Conservation (phyloP, 495 filamentous ascomycete species). For the Xylaria intraflava region DNA sequence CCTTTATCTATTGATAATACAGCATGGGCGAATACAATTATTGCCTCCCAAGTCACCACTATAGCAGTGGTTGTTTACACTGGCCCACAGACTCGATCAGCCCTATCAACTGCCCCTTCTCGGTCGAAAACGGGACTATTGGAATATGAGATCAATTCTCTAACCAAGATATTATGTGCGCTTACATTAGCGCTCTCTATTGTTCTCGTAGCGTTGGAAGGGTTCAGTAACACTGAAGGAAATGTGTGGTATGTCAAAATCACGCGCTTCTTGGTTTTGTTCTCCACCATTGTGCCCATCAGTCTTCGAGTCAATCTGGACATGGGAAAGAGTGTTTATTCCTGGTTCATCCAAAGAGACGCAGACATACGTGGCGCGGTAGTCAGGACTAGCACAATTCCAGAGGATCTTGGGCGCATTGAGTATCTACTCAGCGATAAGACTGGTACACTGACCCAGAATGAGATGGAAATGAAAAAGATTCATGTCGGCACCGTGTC, state of each 20-base stretch:
- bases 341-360: slow-evolving; percentile 90
- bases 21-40: slow-evolving; percentile 96
- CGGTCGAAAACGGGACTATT: slow-evolving; percentile 88
- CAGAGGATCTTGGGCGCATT: slow-evolving; percentile 90
- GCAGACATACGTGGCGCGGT: slow-evolving; percentile 84
- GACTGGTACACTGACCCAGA: slow-evolving; percentile 94
- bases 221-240: slow-evolving; percentile 59
- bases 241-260: slow-evolving; percentile 88
- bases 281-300: slow-evolving; percentile 97
- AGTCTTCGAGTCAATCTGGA: slow-evolving; percentile 93
- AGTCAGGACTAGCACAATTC: slow-evolving; percentile 93
- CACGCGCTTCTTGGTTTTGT: slow-evolving; percentile 93
- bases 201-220: slow-evolving; percentile 80
- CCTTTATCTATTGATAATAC: slow-evolving; percentile 94
- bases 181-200: slow-evolving; percentile 82
- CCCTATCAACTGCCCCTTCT: slow-evolving; percentile 84
- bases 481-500: slow-evolving; percentile 97
- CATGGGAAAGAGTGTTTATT: slow-evolving; percentile 94
- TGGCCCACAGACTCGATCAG: slow-evolving; percentile 87
- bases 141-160: slow-evolving; percentile 92
- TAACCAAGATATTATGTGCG: slow-evolving; percentile 94
- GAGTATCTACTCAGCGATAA: slow-evolving; percentile 97
- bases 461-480: slow-evolving; percentile 98
- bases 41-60: slow-evolving; percentile 84
- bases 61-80: slow-evolving; percentile 90